Conservation (phyloP, 2,329 filamentous ascomycete species). For the Fusarium anthophilum region DNA sequence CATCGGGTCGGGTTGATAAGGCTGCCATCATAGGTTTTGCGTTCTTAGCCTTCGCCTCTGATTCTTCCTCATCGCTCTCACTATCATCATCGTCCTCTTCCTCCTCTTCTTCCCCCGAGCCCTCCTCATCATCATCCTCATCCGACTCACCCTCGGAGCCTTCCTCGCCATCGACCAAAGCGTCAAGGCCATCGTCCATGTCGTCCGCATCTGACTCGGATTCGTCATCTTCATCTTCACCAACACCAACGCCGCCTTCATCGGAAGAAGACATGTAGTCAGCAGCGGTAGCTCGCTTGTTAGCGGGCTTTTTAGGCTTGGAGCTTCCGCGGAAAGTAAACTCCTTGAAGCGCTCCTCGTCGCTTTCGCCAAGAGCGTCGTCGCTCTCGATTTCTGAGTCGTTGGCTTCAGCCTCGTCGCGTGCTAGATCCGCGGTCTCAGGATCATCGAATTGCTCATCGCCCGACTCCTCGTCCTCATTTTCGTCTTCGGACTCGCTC, state of each 20-base stretch:
- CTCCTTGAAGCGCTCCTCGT: slow-evolving; percentile 81
- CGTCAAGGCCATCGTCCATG: slow-evolving; percentile 51
- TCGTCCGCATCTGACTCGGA: slow-evolving; percentile 51
- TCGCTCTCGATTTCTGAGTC: slow-evolving; percentile 73
- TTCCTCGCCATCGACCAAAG: slow-evolving; percentile 44
- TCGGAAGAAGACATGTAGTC: slow-evolving; percentile 66
- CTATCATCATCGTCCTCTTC: slow-evolving; percentile 52
- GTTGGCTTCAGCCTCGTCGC: slow-evolving; percentile 58
- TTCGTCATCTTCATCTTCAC: slow-evolving; percentile 49
- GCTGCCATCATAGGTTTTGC: slow-evolving; percentile 48
- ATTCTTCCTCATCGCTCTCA: slow-evolving; percentile 47
- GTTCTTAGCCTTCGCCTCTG: slow-evolving; percentile 40
- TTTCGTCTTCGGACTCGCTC: slow-evolving; percentile 59
- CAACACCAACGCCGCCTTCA: slow-evolving; percentile 47
- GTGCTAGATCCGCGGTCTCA: slow-evolving; percentile 62
- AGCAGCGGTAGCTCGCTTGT: slow-evolving; percentile 59
- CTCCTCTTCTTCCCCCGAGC: slow-evolving; percentile 49
- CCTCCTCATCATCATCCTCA: slow-evolving; percentile 48
- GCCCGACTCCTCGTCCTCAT: slow-evolving; percentile 56
- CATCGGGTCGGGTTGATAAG: slow-evolving; percentile 61
- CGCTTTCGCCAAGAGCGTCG: slow-evolving; percentile 81
- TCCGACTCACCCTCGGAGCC: slow-evolving; percentile 49
- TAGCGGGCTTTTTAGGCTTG: slow-evolving; percentile 54
- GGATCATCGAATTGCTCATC: slow-evolving; percentile 66
- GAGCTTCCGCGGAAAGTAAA: slow-evolving; percentile 73